Percentiles rank a stretch among this genome's conserved stretches.
Evolutionary conservation across 345 rosid species (phyloP).

Genomic region (Eucalyptus cloeziana): DNA sequence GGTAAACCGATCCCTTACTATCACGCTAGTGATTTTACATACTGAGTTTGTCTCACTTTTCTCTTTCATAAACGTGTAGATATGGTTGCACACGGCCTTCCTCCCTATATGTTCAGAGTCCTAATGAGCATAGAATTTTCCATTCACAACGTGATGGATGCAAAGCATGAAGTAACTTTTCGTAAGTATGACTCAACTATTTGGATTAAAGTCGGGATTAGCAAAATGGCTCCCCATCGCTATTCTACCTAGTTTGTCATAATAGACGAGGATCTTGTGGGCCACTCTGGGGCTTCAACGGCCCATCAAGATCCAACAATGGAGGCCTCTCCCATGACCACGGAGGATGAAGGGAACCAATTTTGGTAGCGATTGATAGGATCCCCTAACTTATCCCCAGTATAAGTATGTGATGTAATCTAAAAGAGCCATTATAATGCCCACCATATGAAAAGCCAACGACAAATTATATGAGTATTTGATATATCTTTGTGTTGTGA

Average conservation of each 20-base stretch:
- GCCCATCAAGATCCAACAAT: not conserved
- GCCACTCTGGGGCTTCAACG: not conserved
- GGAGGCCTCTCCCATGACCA: not conserved
- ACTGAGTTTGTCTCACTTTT: not conserved
- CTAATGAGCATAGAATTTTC: not conserved
- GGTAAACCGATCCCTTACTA: not conserved
- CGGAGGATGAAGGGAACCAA: no score
- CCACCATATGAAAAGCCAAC: no score
- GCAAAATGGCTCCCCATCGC: not conserved
- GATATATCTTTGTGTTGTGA: no score
- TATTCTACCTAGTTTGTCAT: not conserved
- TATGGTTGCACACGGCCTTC: not conserved
- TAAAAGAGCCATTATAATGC: no score
- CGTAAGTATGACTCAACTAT: not conserved
- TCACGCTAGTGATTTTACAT: not conserved
- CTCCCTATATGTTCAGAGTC: not conserved
- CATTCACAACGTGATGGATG: not conserved
- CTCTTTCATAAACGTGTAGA: not conserved
- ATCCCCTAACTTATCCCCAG: no score
- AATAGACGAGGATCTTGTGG: not conserved
- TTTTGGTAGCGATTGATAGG: no score
- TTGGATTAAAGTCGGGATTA: not conserved
- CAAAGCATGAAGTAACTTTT: not conserved
- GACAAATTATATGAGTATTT: no score
- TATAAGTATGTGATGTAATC: no score